Percentiles rank a stretch among this genome's conserved stretches.
Conservation (phyloP, 164 flowering plant species). For the Macadamia integrifolia region DNA sequence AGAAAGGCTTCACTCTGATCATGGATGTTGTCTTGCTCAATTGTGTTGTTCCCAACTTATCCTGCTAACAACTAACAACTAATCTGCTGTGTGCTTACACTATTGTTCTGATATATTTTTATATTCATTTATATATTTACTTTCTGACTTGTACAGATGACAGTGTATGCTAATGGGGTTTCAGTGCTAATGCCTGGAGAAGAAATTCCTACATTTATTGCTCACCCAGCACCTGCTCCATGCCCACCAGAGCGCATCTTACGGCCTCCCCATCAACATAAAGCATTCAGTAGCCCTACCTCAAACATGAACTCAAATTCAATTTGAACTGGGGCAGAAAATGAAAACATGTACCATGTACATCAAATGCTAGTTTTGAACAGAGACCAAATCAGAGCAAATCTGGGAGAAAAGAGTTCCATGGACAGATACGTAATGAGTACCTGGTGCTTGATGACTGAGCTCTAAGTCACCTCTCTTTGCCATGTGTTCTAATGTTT, state of each 20-base stretch:
- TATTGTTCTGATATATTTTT: conserved; percentile 3
- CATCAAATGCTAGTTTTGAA: too few relatives aligned
- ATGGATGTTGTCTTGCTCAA: too few relatives aligned
- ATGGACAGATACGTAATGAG: not conserved
- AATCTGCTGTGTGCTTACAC: too few relatives aligned
- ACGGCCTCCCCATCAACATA: conserved; percentile 49
- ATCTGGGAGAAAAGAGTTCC: not conserved
- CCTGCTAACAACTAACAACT: too few relatives aligned
- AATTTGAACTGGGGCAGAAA: not conserved
- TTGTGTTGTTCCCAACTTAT: too few relatives aligned
- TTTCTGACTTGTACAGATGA: conserved; percentile 44
- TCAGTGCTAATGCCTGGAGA: conserved; percentile 98
- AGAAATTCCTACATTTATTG: conserved; percentile 73
- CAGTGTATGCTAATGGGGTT: conserved; percentile 60
- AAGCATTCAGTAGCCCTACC: conserved; percentile 3
- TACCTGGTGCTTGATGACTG: not conserved
- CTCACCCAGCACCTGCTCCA: conserved; percentile 75
- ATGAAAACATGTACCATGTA: too few relatives aligned
- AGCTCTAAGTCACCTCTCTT: not conserved
- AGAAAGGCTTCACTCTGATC: too few relatives aligned
- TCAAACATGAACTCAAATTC: not conserved
- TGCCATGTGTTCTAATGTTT: not conserved
- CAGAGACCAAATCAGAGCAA: too few relatives aligned
- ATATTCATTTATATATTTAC: not conserved
- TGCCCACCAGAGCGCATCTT: conserved; percentile 47